Evolutionary conservation across 805 yeast species (phyloP), one percentile per base, ranked within the genome.

Genomic region (Saccharomycopsis javanensis): DNA sequence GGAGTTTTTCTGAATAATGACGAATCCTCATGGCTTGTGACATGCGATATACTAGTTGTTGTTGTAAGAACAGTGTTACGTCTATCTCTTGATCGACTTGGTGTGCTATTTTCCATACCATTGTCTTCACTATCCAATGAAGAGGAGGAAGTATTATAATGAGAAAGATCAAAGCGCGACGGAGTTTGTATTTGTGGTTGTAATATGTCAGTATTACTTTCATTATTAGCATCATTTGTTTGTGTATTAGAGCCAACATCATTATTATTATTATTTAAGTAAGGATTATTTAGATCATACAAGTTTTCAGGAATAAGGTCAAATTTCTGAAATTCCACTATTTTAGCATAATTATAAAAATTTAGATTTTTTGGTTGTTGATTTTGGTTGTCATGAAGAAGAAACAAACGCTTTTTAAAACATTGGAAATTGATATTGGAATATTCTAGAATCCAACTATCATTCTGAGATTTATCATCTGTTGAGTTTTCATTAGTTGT

Each of bases 381-480:
- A 13, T 31, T 15, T 16, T 48, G 13, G 15, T 51, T 6, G 28
- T 42, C 48, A 23, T 42, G 48, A 20, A 42, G 25, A 20, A 42
- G 28, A 20, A 42, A 42, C 6, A 42, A 42, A n/a, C 48, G 48
- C 13, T 55, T 57, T 30, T 55, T 57, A 31, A 57, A 57, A 48
- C 60, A 57, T 3, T 57, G 58, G 16, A 57, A 57, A 27, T 57
- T 57, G 25, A 57, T 48, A 46, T 51, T 52, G 18, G 58, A 51
- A 33, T 55, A 51, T 30, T 48, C 31, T 20, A 57, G 48, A 11
- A 20, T 38, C 60, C 60, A 57, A 8, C 50, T 16, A n/a, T 57
- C 46, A 30, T 55, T 57, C n/a, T 23, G 28, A 5, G 33, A 18
- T 5, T 28, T 25, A 23, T 31, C 33, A 7, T 33, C 33, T 20